Evolutionary conservation across 2,329 filamentous ascomycete species (phyloP), one percentile per base, ranked within the genome.

Genomic region (Proliferodiscus dingleyae): DNA sequence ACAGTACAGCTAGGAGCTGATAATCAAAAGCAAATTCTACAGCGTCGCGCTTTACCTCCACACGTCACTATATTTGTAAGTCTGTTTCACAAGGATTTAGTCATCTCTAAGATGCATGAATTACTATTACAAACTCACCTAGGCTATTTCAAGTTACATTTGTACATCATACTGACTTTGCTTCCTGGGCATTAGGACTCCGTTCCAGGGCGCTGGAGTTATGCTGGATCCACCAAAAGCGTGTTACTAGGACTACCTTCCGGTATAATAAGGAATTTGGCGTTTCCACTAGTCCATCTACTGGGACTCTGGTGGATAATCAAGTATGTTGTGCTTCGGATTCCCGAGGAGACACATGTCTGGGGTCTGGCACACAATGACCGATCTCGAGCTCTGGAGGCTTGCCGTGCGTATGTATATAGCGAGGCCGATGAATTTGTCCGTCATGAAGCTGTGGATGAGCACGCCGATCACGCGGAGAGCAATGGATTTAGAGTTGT

Each of bases 401-500:
- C 28, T 3, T 23, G 19, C 6, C 32, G 41, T 15, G 41, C 22
- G 18, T 46, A 42, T 29, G 28, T 46, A 9, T 46, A 41, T 30
- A 37, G 38, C 21, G 44, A 41, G 11, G 32, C 23, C 7, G 44
- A 46, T 39, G 19, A 37, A 13, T 28, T 46, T 24, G 18, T 28
- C 13, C 15, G 19, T 6, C 15, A 34, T 24, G 19, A 29, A 15
- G 28, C 24, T 36, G 32, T 46, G 4, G 38, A 42, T 28, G 44
- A 36, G 22, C 37, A 46, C 22, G 28, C 37, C 19, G 37, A n/a
- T 13, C n/a, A 36, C 9, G 44, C 44, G 10, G 30, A 46, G 29
- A 24, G 13, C 4, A 42, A 42, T 18, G 44, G 44, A 6, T 30
- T 36, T 15, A 22, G 13, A n/a, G 40, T 34, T 43, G 39, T 41